These are phyloP conservation scores for Teratosphaeria epicoccoides DNA, from an alignment of 2,329 filamentous ascomycete genomes.

Conservation along the genomic window DNA sequence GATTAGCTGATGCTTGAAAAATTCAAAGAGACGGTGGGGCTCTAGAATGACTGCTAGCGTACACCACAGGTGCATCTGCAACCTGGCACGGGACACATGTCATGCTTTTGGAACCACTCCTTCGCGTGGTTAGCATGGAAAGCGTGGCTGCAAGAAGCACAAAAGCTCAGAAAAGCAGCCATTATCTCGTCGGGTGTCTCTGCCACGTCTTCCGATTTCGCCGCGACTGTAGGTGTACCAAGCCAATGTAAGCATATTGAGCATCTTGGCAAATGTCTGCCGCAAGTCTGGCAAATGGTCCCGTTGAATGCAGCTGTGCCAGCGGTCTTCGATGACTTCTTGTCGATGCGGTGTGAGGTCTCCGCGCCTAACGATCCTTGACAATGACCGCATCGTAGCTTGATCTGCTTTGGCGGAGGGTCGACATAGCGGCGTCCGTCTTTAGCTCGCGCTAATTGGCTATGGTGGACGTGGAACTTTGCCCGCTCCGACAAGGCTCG, in stretches of 20 bases:
- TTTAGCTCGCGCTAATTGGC: slow-evolving; percentile 53
- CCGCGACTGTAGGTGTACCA: slow-evolving; percentile 46
- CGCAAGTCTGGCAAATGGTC: slow-evolving; percentile 51
- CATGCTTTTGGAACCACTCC: slow-evolving; percentile 49
- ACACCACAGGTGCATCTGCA: slow-evolving; percentile 42
- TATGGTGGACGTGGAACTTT: slow-evolving; percentile 68
- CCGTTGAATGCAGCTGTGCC: slow-evolving; percentile 26
- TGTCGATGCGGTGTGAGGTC: slow-evolving; percentile 19
- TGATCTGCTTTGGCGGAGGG: slow-evolving; percentile 57
- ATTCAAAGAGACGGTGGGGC: not conserved
- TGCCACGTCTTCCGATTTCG: slow-evolving; percentile 21
- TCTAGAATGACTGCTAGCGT: not conserved
- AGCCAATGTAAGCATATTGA: slow-evolving; percentile 53
- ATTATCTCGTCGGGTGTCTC: slow-evolving; percentile 19
- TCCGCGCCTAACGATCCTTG: slow-evolving; percentile 44
- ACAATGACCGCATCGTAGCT: slow-evolving; percentile 68
- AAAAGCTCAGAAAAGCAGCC: slow-evolving; percentile 49
- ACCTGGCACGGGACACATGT: slow-evolving; percentile 45
- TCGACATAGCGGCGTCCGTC: slow-evolving; percentile 54
- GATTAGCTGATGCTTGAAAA: not conserved
- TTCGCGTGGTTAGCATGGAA: slow-evolving; percentile 53
- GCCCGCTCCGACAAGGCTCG: slow-evolving; percentile 61
- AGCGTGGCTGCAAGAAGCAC: slow-evolving; percentile 52
- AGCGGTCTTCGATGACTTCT: slow-evolving; percentile 14
- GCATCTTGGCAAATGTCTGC: slow-evolving; percentile 52